These are phyloP conservation scores for Elsinoe ampelina DNA, from an alignment of 2,329 filamentous ascomycete species.

Conservation along the genomic window DNA sequence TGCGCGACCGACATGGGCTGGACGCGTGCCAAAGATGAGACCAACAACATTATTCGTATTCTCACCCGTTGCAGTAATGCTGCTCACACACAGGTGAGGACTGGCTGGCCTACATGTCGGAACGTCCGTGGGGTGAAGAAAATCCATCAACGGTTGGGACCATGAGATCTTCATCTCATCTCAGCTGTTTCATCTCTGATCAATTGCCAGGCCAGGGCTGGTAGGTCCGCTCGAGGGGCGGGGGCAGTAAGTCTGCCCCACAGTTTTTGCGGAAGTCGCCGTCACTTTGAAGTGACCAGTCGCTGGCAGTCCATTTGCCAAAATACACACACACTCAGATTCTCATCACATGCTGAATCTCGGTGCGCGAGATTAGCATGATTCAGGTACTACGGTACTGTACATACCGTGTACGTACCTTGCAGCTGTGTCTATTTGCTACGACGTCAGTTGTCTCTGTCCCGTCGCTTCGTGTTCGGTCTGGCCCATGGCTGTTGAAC, in stretches of 20 bases:
- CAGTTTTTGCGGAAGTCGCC: conserved; percentile 3
- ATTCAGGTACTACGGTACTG: not conserved
- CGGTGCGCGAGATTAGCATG: not conserved
- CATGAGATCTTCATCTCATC: conserved; percentile 13
- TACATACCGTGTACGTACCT: not conserved
- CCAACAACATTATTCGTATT: not conserved
- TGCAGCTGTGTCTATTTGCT: not conserved
- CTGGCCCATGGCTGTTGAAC: not conserved
- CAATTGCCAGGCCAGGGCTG: not conserved
- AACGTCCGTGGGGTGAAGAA: not conserved
- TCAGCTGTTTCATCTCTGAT: conserved; percentile 13
- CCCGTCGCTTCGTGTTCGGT: not conserved
- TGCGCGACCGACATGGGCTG: not conserved
- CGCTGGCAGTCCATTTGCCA: not conserved
- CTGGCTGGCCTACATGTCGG: not conserved
- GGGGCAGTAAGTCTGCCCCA: not conserved
- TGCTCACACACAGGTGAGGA: not conserved
- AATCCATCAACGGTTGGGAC: not conserved
- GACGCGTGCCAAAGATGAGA: conserved; percentile 4
- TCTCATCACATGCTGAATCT: not conserved
- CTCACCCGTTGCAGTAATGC: not conserved
- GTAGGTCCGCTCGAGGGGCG: not conserved
- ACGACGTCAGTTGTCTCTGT: not conserved
- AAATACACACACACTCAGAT: not conserved
- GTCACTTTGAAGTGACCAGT: not conserved